Evolutionary conservation across 2,329 filamentous ascomycete species (phyloP).

Genomic region (Sporothrix pallida): DNA sequence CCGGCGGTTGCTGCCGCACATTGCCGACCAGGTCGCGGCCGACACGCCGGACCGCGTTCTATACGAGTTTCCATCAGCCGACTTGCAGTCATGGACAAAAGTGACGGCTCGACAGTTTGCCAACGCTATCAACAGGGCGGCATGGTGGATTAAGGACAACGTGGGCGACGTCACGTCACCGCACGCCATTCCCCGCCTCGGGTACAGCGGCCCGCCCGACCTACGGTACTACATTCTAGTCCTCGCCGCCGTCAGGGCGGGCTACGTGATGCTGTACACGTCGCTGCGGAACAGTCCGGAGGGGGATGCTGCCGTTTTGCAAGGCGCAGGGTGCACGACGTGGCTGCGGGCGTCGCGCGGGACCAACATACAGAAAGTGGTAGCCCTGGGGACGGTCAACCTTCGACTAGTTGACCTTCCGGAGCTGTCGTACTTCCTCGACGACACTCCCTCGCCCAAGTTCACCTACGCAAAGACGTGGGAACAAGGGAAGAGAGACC

Average conservation of each 20-base stretch:
- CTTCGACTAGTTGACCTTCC: constrained; percentile 45
- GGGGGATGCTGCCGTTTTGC: constrained; percentile 53
- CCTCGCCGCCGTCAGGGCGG: constrained; percentile 44
- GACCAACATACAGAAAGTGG: constrained; percentile 44
- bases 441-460: background rate
- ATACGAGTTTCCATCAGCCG: constrained; percentile 28
- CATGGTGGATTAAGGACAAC: background rate
- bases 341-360: constrained; percentile 14
- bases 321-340: constrained; percentile 50
- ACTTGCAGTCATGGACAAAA: constrained; percentile 17
- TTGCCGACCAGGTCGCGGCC: constrained; percentile 22
- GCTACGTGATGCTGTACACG: constrained; percentile 41
- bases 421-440: constrained; percentile 19
- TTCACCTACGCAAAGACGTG: constrained; percentile 42
- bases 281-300: constrained; percentile 55
- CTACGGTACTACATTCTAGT: constrained; percentile 42
- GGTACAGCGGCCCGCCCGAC: constrained; percentile 53
- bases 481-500: constrained; percentile 51
- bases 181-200: constrained; percentile 47
- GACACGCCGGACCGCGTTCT: constrained; percentile 20
- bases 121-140: constrained; percentile 37
- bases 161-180: background rate
- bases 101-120: constrained; percentile 33
- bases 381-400: background rate
- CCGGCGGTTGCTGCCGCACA: constrained; percentile 25